Evolutionary conservation across 352 stramenopile species (phyloP), one percentile per base, ranked within the genome.

Genomic region (Phytophthora crassamura): DNA sequence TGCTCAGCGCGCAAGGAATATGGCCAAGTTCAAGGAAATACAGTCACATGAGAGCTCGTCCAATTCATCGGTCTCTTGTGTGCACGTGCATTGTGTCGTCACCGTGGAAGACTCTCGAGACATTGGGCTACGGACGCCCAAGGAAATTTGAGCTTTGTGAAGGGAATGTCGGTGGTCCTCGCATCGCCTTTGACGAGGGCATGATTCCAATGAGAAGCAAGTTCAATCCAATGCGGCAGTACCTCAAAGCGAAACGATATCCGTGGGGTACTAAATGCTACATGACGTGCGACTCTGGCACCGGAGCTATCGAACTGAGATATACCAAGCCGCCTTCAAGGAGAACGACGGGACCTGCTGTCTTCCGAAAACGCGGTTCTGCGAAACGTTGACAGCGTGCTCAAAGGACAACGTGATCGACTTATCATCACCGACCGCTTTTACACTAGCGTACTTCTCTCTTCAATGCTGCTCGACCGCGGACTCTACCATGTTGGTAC

Each of bases 381-480:
- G 15, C 40, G 52, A 2, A 60, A 41, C 43, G 28, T 60, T 36
- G 10, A 60, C 39, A 45, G 15, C 10, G 38, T 59, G 3, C 9
- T 59, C 5, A 25, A 41, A 49, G 38, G 51, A 2, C n/a, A 49
- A 10, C 38, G 15, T 5, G 47, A 54, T 20, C 33, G 42, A 34
- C 42, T 62, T 38, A 48, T 48, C 7, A 45, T 62, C 32, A 52
- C 42, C 4, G 42, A 52, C 20, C 41, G 34, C 2, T 63, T 63
- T 11, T 55, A 60, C 6, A 35, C 55, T 2, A 63, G 43, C n/a
- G 42, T 63, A n/a, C 22, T 58, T n/a, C 47, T 58, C n/a, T 63
- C 22, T 10, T 49, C 43, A 6, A 47, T 56, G 8, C 55, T 63
- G 2, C 55, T 63, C 12, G 22, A 63, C 8, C 43, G 35, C 12